phyloP scores from a whole-genome alignment of 805 yeast species.

The Danielia oregonensis region DNA sequence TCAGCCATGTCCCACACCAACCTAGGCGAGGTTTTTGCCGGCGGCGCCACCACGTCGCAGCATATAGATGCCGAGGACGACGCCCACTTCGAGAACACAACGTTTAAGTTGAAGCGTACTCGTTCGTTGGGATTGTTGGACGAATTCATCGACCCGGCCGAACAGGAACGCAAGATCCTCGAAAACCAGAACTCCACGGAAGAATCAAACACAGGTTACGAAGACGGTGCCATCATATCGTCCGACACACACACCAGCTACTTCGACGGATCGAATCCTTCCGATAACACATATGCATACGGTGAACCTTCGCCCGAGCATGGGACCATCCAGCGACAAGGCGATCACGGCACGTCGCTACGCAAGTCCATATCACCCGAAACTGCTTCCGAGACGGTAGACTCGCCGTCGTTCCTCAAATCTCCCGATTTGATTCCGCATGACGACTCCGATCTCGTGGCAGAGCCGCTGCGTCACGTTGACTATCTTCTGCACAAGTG shows the following conservation, averaged over 20 bases:
- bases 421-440: slow-evolving; percentile 51
- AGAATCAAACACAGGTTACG: neutral
- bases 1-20: slow-evolving; percentile 5
- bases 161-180: slow-evolving; percentile 12
- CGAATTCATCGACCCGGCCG: slow-evolving; percentile 52
- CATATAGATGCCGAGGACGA: slow-evolving; percentile 70
- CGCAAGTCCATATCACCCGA: slow-evolving; percentile 1
- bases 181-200: slow-evolving; percentile 5
- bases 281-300: neutral
- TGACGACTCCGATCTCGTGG: slow-evolving; percentile 77
- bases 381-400: slow-evolving; percentile 2
- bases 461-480: slow-evolving; percentile 85
- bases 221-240: neutral
- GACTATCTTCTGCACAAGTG: slow-evolving; percentile 94
- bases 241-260: neutral
- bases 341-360: slow-evolving; percentile 1
- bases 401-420: slow-evolving; percentile 14
- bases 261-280: neutral
- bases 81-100: slow-evolving; percentile 62
- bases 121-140: slow-evolving; percentile 79
- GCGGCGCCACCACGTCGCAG: slow-evolving; percentile 62
- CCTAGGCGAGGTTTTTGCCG: slow-evolving; percentile 37
- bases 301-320: neutral
- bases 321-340: neutral
- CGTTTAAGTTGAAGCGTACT: slow-evolving; percentile 76